Base-by-base conservation (phyloP, 169 alveolate genomes). In the Plasmodium gonderi region DNA sequence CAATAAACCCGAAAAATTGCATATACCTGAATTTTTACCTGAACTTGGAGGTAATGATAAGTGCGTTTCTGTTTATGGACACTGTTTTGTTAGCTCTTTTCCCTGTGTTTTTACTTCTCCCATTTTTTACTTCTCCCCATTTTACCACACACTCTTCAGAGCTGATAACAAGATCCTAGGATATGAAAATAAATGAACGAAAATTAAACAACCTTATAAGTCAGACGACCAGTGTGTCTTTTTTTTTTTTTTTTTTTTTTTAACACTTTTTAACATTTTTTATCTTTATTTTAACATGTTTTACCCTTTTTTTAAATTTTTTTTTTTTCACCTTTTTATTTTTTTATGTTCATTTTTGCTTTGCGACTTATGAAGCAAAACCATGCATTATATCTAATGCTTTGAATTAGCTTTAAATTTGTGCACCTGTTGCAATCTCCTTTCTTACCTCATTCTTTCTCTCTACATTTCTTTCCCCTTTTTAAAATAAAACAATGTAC, bases 1-100 rank as follows among this genome's bases (percentile, higher is more conserved):
- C 81, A 7, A 89, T 89, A 14, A 89, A 89, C 29, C 94, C 94
- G 45, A 89, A 67, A 49, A 89, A 17, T n/a, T 89, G 94, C 49
- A 23, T 89, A 20, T 89, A 89, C 80, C 20, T 89, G 47, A 89
- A 89, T 60, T 44, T 77, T 77, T 89, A 89, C 72, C 81, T 89
- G 17, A 78, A 89, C 40, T 69, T 89, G 36, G 94, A 89, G 54
- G 94, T 89, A 89, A 33, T 23, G n/a, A n/a, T n/a, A n/a, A n/a
- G n/a, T n/a, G n/a, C n/a, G n/a, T n/a, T n/a, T n/a, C n/a, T n/a
- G n/a, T n/a, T n/a, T n/a, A n/a, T n/a, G n/a, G n/a, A n/a, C n/a
- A n/a, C n/a, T n/a, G n/a, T n/a, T n/a, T n/a, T n/a, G n/a, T n/a
- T n/a, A n/a, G n/a, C n/a, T n/a, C n/a, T n/a, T n/a, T n/a, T n/a